phyloP scores from a whole-genome alignment of 2,329 filamentous ascomycete genomes.

The Aspergillus ustus region DNA sequence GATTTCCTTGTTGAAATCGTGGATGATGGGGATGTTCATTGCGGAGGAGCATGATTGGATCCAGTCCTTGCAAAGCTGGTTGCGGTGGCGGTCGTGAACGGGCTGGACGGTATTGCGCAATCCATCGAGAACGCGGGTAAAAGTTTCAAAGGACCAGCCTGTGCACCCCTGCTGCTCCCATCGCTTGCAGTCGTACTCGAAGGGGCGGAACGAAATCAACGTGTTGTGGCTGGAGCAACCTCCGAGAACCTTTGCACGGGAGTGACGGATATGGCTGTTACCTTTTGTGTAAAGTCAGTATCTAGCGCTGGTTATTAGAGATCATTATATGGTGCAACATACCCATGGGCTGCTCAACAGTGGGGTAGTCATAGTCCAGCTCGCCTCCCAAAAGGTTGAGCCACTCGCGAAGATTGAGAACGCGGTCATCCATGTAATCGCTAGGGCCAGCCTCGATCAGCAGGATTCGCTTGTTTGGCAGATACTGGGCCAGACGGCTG shows the following conservation, averaged over 20 bases:
- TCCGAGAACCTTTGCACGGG: slow-evolving; percentile 87
- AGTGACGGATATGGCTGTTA: slow-evolving; percentile 91
- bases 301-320: not conserved
- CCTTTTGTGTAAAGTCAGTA: slow-evolving; percentile 53
- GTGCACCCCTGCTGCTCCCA: slow-evolving; percentile 82
- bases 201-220: slow-evolving; percentile 88
- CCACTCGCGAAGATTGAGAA: slow-evolving; percentile 87
- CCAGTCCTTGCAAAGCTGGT: slow-evolving; percentile 92
- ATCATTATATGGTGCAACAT: slow-evolving; percentile 32
- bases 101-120: slow-evolving; percentile 89
- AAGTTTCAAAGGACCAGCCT: slow-evolving; percentile 85
- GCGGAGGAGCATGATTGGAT: slow-evolving; percentile 77
- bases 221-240: slow-evolving; percentile 95
- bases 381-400: slow-evolving; percentile 81
- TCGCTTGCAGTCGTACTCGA: slow-evolving; percentile 82
- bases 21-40: slow-evolving; percentile 77
- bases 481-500: slow-evolving; percentile 77
- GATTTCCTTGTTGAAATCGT: slow-evolving; percentile 88
- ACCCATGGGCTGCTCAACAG: slow-evolving; percentile 83
- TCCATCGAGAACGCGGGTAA: slow-evolving; percentile 81
- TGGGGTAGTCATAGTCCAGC: slow-evolving; percentile 89
- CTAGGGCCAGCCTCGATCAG: slow-evolving; percentile 88
- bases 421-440: slow-evolving; percentile 85
- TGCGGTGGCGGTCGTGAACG: slow-evolving; percentile 81
- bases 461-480: slow-evolving; percentile 79